phyloP scores from a whole-genome alignment of 2,329 filamentous ascomycete genomes.

The Trichoderma gracile region DNA sequence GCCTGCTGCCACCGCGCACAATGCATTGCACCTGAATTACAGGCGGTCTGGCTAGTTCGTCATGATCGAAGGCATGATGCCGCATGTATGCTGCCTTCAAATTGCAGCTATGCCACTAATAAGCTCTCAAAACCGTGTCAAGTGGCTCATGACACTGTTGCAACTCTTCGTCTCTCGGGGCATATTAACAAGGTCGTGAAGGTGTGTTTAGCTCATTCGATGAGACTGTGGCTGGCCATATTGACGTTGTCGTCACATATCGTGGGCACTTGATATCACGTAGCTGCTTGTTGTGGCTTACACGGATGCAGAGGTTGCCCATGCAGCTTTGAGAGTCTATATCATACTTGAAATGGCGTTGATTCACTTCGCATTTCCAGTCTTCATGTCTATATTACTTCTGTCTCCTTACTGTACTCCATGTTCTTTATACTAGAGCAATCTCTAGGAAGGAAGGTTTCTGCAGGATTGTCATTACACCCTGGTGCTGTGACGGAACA shows the following conservation, averaged over 20 bases:
- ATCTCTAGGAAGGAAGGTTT: background rate
- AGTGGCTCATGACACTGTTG: background rate
- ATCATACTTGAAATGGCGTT: too few species aligned
- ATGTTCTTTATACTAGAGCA: rapidly evolving
- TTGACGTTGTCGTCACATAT: background rate
- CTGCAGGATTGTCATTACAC: background rate
- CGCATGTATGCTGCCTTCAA: background rate
- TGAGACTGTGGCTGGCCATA: too few species aligned
- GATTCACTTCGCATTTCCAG: too few species aligned
- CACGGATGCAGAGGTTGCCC: too few species aligned
- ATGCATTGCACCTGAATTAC: background rate
- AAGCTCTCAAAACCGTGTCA: background rate
- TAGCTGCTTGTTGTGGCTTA: too few species aligned
- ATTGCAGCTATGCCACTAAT: background rate
- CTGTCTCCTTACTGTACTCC: too few species aligned
- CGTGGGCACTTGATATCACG: too few species aligned
- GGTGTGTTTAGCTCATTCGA: too few species aligned
- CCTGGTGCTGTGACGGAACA: background rate
- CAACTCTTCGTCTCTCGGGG: too few species aligned
- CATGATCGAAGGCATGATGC: background rate
- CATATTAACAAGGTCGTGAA: background rate
- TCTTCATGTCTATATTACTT: too few species aligned
- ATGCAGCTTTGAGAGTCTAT: too few species aligned
- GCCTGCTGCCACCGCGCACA: background rate
- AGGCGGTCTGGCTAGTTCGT: too few species aligned